A percentile compares a stretch with the other conserved stretches of the same genome.
These are phyloP conservation scores for Vanderwaltozyma yarrowii DNA, from an alignment of 805 yeast genomes.

Conservation along the genomic window DNA sequence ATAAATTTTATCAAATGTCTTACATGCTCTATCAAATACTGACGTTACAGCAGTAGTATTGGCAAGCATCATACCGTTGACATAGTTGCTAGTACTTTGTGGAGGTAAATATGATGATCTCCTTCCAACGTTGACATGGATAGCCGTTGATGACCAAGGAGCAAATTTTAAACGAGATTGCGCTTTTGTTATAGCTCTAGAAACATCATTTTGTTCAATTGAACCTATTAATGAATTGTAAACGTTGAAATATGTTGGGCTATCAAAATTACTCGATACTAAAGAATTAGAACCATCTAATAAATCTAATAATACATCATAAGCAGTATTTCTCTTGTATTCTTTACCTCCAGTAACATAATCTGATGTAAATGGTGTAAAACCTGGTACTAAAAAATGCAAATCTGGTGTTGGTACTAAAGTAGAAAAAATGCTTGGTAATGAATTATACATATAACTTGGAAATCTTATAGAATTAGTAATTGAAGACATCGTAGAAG, in stretches of 20 bases:
- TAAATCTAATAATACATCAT: slow-evolving; percentile 76
- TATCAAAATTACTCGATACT: slow-evolving; percentile 40
- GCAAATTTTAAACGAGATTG: slow-evolving; percentile 64
- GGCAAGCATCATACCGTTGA: slow-evolving; percentile 75
- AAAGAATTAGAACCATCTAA: slow-evolving; percentile 68
- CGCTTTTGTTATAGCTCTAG: slow-evolving; percentile 53
- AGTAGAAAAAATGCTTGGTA: slow-evolving; percentile 71
- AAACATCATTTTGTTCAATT: slow-evolving; percentile 59
- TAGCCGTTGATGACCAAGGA: slow-evolving; percentile 75
- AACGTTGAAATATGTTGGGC: slow-evolving; percentile 52
- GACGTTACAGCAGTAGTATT: slow-evolving; percentile 70
- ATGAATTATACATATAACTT: slow-evolving; percentile 78
- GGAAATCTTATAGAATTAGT: slow-evolving; percentile 89
- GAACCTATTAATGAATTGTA: slow-evolving; percentile 57
- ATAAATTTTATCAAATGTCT: slow-evolving; percentile 72
- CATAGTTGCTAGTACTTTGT: slow-evolving; percentile 31
- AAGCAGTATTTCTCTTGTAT: slow-evolving; percentile 62
- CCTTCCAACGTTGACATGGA: slow-evolving; percentile 68
- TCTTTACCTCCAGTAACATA: slow-evolving; percentile 49
- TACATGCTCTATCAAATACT: slow-evolving; percentile 54
- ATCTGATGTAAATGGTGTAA: slow-evolving; percentile 68
- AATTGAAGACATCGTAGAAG: slow-evolving; percentile 73
- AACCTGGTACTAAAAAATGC: slow-evolving; percentile 65
- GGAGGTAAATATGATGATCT: slow-evolving; percentile 46
- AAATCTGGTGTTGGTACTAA: slow-evolving; percentile 78